A percentile compares a stretch with the other conserved stretches of the same genome.
phyloP scores from a whole-genome alignment of 345 rosid species.

The Heritiera littoralis region DNA sequence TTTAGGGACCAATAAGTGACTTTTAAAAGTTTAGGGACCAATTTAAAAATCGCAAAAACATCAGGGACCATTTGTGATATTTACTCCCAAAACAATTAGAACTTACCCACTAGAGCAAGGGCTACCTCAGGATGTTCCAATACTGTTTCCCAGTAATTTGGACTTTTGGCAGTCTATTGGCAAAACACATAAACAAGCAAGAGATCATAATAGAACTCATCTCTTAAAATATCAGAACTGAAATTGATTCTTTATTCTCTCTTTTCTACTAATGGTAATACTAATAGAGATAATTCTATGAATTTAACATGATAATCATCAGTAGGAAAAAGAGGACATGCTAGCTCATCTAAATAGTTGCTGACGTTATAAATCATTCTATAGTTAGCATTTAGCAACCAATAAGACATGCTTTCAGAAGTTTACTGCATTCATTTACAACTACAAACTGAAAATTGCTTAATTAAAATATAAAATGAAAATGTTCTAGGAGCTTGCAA shows the following conservation, averaged over 20 bases:
- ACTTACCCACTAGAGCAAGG: slow-evolving; percentile 13
- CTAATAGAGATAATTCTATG: not conserved
- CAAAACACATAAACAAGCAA: not conserved
- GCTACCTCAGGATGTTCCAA: slow-evolving; percentile 13
- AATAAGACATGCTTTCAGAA: not conserved
- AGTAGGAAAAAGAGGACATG: not conserved
- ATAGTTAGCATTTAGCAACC: not conserved
- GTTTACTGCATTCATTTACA: not conserved
- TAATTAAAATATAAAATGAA: not conserved
- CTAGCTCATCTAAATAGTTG: not conserved
- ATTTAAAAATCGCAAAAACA: too few relatives aligned
- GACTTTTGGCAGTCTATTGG: not conserved
- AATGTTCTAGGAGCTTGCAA: not conserved
- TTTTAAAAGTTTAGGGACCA: too few relatives aligned
- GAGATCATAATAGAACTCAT: not conserved
- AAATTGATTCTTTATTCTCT: not conserved
- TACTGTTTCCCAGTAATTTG: slow-evolving; percentile 11
- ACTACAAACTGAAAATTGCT: not conserved
- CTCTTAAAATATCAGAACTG: not conserved
- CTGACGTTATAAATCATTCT: not conserved
- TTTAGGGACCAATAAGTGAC: too few relatives aligned
- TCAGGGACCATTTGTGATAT: too few relatives aligned
- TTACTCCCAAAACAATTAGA: not conserved
- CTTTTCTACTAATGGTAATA: not conserved
- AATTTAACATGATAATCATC: not conserved